phyloP scores from a whole-genome alignment of 1,284 basidiomycete species.

The Clitocybe nebularis region DNA sequence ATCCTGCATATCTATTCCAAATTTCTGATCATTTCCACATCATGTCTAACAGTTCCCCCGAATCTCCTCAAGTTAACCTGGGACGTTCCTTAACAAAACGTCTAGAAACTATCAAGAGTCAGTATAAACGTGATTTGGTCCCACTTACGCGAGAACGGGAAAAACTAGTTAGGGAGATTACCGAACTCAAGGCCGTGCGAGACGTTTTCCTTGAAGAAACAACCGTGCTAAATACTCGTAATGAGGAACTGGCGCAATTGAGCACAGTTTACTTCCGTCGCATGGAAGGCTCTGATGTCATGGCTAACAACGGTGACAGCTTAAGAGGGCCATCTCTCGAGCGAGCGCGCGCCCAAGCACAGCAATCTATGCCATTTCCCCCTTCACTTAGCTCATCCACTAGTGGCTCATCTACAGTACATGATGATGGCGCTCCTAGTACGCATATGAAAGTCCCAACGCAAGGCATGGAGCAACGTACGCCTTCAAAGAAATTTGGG shows the following conservation, averaged over 20 bases:
- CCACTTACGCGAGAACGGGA: conserved; percentile 84
- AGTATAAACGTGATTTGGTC: conserved; percentile 85
- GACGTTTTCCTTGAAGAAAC: conserved; percentile 91
- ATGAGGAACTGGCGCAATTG: conserved; percentile 88
- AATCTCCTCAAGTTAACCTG: conserved; percentile 47
- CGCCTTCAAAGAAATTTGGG: conserved; percentile 49
- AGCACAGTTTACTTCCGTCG: conserved; percentile 77
- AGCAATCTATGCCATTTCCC: conserved; percentile 19
- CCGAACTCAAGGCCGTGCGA: conserved; percentile 82
- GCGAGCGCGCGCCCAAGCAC: conserved; percentile 19
- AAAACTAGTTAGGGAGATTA: conserved; percentile 75
- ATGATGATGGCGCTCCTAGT: conserved; percentile 32
- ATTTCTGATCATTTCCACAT: too few species aligned
- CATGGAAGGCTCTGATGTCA: conserved; percentile 53
- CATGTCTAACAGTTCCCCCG: conserved; percentile 26
- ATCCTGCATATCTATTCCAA: conserved; percentile 1
- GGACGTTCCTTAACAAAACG: conserved; percentile 79
- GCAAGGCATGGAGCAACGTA: conserved; percentile 33
- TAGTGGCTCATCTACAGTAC: conserved; percentile 31
- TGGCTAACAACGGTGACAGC: conserved; percentile 23
- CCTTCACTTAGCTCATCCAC: conserved; percentile 33
- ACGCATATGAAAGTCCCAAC: conserved; percentile 30
- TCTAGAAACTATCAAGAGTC: conserved; percentile 85
- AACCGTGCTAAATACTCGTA: conserved; percentile 83
- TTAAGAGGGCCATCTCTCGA: conserved; percentile 24